Evolutionary conservation across 768 basidiomycete genomes (phyloP), one percentile per base, ranked within the genome.

Genomic region (Tephrocybe sp.): DNA sequence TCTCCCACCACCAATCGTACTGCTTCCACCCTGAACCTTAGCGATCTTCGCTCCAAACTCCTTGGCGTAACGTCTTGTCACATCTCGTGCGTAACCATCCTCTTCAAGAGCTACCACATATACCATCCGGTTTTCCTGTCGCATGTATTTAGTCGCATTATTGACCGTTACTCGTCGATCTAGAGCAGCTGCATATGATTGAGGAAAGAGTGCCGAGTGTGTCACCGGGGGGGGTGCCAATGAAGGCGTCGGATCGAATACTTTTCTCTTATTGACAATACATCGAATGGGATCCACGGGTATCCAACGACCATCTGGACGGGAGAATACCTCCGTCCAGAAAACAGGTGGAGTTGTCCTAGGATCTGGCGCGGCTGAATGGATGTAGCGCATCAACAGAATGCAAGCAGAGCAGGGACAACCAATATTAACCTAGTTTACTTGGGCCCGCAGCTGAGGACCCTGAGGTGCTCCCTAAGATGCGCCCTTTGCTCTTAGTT

Each of bases 311-410:
- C 78, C 82, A 70, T 97, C 93, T 6, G 94, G 84, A 17, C 91
- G 84, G 7, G 92, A 95, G 70, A 94, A 99, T 0, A 97, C 91
- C 68, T 99, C 97, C 0, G 89, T 91, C 97, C 97, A 99, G 67
- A 94, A 92, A 3, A 94, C 86, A 1, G 96, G 95, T 3, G 92
- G 85, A 9, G 83, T 84, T 46, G 56, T 75, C 33, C 69, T 72
- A 45, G 85, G 86, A 67, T 89, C 80, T 42, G 75, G 70, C 5
- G 69, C 62, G 23, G 55, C 71, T 75, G 50, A 3, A 9, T 38
- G 34, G 10, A 23, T 5, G 39, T 16, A 22, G 34, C 19, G 38
- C 16, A 6, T 45, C 14, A 31, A 26, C 33, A 22, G 32, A 39
- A 33, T 17, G 36, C 19, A 51, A 10, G 17, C 17, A n/a, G 40